Evolutionary conservation across 768 basidiomycete species (phyloP).

Genomic region (Russula sp.): DNA sequence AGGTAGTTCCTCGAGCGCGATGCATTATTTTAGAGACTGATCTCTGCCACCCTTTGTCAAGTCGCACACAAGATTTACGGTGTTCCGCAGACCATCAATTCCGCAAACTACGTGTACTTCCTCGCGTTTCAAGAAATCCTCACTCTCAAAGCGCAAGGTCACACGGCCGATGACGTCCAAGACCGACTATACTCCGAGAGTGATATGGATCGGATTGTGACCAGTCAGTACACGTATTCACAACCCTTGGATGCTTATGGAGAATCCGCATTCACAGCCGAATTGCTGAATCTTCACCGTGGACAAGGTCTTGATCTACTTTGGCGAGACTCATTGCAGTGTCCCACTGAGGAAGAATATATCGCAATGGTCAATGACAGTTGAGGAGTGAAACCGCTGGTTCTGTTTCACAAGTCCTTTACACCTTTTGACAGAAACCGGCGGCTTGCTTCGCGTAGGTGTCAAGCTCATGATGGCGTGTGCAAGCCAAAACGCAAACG

Average conservation of each 20-base stretch:
- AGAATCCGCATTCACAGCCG: constrained; percentile 22
- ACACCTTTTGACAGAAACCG: constrained; percentile 61
- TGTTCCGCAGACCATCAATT: constrained; percentile 93
- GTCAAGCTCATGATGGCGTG: constrained; percentile 97
- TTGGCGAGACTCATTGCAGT: constrained; percentile 87
- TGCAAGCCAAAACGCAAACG: constrained; percentile 50
- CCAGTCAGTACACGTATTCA: constrained; percentile 43
- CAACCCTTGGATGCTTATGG: background rate
- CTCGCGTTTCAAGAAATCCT: constrained; percentile 85
- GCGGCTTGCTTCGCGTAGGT: constrained; percentile 85
- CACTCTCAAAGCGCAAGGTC: constrained; percentile 37
- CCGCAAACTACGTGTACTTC: constrained; percentile 96
- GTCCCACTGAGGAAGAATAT: constrained; percentile 94
- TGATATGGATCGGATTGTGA: constrained; percentile 67
- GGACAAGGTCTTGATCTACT: constrained; percentile 93
- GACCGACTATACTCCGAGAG: constrained; percentile 30
- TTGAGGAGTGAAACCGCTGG: constrained; percentile 30
- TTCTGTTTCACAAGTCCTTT: background rate
- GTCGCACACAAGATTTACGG: constrained; percentile 97
- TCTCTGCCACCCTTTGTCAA: constrained; percentile 24
- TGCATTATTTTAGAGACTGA: background rate
- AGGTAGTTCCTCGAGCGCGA: constrained; percentile 36
- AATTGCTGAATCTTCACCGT: constrained; percentile 56
- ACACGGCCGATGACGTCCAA: background rate
- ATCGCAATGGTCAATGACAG: constrained; percentile 96